Conservation (phyloP, 768 basidiomycete species). For the Lyophyllum decastes region DNA sequence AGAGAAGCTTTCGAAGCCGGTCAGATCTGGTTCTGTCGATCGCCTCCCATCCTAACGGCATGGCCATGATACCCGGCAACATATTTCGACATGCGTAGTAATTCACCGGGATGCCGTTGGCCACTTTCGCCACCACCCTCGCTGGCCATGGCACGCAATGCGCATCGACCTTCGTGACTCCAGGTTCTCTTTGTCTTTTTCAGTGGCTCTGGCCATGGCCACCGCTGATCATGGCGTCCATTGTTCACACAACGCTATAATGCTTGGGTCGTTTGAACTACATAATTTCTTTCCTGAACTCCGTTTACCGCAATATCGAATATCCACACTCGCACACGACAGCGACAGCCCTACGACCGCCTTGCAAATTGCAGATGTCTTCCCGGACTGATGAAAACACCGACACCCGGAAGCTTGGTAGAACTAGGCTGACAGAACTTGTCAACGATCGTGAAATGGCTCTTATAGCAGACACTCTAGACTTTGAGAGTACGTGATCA, state of each 20-base stretch:
- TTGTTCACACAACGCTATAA: constrained; percentile 4
- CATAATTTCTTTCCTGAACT: neutral
- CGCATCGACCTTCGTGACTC: neutral
- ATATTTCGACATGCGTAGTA: neutral
- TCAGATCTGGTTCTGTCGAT: constrained; percentile 21
- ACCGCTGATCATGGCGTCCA: constrained; percentile 2
- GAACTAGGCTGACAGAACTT: constrained; percentile 11
- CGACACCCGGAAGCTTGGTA: neutral
- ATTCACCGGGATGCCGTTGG: constrained; percentile 7
- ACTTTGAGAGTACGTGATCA: constrained; percentile 42
- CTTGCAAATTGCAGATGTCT: neutral
- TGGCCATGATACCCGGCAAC: constrained; percentile 15
- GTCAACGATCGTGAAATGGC: constrained; percentile 27
- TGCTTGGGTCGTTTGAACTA: neutral
- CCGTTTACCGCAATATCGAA: neutral
- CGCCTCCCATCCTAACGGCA: constrained; percentile 25
- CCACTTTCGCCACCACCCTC: neutral
- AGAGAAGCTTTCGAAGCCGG: constrained; percentile 27
- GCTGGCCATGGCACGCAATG: neutral
- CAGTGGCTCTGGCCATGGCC: constrained; percentile 5
- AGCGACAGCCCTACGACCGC: neutral
- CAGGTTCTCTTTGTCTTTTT: neutral
- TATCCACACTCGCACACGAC: neutral
- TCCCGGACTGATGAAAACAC: constrained; percentile 1
- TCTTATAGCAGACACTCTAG: constrained; percentile 42